Evolutionary conservation across 345 rosid genomes (phyloP), one percentile per base, ranked within the genome.

Genomic region (Eucalyptus curtisii): DNA sequence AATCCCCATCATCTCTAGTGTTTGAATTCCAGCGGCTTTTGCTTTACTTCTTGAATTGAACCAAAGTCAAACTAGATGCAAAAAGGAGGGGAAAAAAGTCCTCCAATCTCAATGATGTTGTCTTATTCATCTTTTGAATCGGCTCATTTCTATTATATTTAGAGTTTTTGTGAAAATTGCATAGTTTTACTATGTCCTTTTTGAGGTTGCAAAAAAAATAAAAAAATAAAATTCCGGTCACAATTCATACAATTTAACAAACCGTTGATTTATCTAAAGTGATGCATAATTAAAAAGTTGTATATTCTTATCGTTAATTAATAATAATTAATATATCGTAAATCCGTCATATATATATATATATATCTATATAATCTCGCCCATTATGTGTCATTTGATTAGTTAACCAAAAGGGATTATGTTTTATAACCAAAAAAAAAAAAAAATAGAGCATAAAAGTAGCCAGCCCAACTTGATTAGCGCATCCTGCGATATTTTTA

Each of bases 181-280:
- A 10, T 10, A 0, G 20, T 20, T 13, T 37, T 3, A 37, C 24
- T 14, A 64, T n/a, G 20, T 64, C 61, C 13, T 22, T 16, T 2
- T 33, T 1, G 17, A 37, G 16, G 3, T 19, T 6, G 27, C 14
- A 19, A 76, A 76, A 71, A 37, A 37, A 10, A 17, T 9, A 10
- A 5, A 9, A 16, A 6, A 9, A 10, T 1, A 33, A 68, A 4
- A 68, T 68, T 17, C 2, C 3, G 2, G 3, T 68, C 2, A 4
- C 13, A 68, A 68, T 33, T 68, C 24, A 5, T 9, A 17, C 2
- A 2, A 33, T 33, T 33, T 33, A 68, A 68, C 4, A 8, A 9
- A 33, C 17, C 2, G 3, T 16, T 8, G 12, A 16, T 14, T 64
- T 64, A 15, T 16, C 76, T 14, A n/a, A n/a, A n/a, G 15, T n/a